These are phyloP conservation scores for Cordia subcordata DNA, from an alignment of 257 asterid genomes.

Conservation along the genomic window DNA sequence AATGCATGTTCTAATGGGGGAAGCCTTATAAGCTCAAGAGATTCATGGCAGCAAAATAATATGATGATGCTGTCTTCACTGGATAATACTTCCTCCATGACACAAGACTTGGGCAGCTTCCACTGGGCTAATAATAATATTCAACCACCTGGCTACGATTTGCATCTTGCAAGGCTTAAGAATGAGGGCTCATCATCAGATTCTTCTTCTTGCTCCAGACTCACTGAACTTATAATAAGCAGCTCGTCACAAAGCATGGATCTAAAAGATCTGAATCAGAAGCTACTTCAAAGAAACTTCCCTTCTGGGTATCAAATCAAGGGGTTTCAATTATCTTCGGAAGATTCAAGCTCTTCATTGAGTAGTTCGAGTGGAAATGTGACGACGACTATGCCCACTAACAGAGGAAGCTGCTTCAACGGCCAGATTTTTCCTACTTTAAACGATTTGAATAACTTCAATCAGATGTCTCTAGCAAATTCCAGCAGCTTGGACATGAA, in stretches of 20 bases:
- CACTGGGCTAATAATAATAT: constrained; percentile 27
- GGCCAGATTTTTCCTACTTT: constrained; percentile 53
- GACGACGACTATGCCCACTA: background rate
- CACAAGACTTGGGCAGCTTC: constrained; percentile 41
- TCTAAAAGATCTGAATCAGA: constrained; percentile 23
- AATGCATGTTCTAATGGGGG: constrained; percentile 22
- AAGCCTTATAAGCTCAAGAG: constrained; percentile 21
- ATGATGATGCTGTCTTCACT: constrained; percentile 20
- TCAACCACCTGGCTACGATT: constrained; percentile 16
- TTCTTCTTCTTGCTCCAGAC: constrained; percentile 24
- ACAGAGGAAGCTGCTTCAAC: constrained; percentile 23
- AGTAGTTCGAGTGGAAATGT: background rate
- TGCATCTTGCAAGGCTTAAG: constrained; percentile 35
- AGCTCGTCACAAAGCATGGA: constrained; percentile 29
- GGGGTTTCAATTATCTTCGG: constrained; percentile 13
- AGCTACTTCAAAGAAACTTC: constrained; percentile 38
- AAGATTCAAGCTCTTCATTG: constrained; percentile 20
- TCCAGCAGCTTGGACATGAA: constrained; percentile 42
- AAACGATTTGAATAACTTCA: constrained; percentile 33
- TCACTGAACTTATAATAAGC: constrained; percentile 41
- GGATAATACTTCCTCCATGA: constrained; percentile 35
- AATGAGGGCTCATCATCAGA: constrained; percentile 31
- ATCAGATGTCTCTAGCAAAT: constrained; percentile 17
- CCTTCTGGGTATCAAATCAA: constrained; percentile 31
- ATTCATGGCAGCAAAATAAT: constrained; percentile 30